Evolutionary conservation across 2,329 filamentous ascomycete species (phyloP).

Genomic region (Septoria petroselini): DNA sequence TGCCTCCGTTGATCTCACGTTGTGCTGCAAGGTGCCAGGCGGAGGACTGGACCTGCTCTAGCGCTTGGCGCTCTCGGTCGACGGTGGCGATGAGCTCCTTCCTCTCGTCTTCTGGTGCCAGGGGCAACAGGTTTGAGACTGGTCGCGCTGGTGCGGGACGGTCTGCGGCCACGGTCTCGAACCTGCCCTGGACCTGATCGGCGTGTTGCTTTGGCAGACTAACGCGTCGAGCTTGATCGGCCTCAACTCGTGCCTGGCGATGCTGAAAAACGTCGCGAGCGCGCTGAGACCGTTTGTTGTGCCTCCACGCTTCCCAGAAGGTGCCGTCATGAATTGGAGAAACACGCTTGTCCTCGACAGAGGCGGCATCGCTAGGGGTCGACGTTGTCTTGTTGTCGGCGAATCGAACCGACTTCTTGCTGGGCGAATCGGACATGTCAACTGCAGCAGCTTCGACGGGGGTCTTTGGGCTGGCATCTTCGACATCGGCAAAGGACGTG

Average conservation of each 20-base stretch:
- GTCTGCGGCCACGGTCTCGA: slow-evolving; percentile 61
- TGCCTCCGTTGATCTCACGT: slow-evolving; percentile 59
- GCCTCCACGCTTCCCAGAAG: slow-evolving; percentile 73
- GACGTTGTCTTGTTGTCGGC: slow-evolving; percentile 24
- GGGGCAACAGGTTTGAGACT: slow-evolving; percentile 45
- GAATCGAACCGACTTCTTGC: slow-evolving; percentile 75
- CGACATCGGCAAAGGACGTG: slow-evolving; percentile 33
- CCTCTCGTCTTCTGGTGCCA: slow-evolving; percentile 39
- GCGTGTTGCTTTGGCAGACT: slow-evolving; percentile 70
- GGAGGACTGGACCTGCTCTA: slow-evolving; percentile 63
- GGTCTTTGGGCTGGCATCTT: slow-evolving; percentile 34
- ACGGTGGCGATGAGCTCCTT: slow-evolving; percentile 36
- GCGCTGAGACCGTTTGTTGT: slow-evolving; percentile 58
- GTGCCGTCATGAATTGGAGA: slow-evolving; percentile 49
- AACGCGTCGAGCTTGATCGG: slow-evolving; percentile 77
- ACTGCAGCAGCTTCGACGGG: slow-evolving; percentile 29
- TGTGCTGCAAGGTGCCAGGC: slow-evolving; percentile 63
- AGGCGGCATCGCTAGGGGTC: slow-evolving; percentile 2
- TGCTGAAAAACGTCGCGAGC: slow-evolving; percentile 77
- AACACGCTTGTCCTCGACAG: slow-evolving; percentile 28
- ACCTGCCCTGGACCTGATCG: slow-evolving; percentile 80
- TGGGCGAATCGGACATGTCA: slow-evolving; percentile 38
- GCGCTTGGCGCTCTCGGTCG: slow-evolving; percentile 78
- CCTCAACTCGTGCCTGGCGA: slow-evolving; percentile 80
- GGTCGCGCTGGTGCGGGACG: slow-evolving; percentile 45